Evolutionary conservation across 495 filamentous ascomycete species (phyloP).

Genomic region (Neurospora africana): DNA sequence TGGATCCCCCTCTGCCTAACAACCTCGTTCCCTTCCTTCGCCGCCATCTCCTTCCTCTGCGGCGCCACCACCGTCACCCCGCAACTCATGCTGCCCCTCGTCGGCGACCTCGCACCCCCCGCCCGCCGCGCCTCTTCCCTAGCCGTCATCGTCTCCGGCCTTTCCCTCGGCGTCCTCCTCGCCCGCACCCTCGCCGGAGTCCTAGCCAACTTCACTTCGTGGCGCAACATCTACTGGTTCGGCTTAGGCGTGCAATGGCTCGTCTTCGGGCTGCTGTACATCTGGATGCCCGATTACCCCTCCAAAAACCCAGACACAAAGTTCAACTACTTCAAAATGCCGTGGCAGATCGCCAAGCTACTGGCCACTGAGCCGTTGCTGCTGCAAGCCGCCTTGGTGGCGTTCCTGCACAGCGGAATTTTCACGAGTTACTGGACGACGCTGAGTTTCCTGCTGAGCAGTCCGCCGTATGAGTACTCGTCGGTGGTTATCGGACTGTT

Average conservation of each 20-base stretch:
- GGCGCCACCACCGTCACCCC: slow-evolving; percentile 75
- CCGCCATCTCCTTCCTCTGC: slow-evolving; percentile 56
- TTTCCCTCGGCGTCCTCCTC: slow-evolving; percentile 65
- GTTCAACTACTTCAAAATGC: slow-evolving; percentile 55
- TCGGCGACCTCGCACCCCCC: slow-evolving; percentile 68
- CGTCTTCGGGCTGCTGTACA: slow-evolving; percentile 55
- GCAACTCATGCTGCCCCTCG: slow-evolving; percentile 74
- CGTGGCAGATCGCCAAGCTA: slow-evolving; percentile 52
- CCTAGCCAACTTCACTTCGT: slow-evolving; percentile 57
- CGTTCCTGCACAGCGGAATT: slow-evolving; percentile 30
- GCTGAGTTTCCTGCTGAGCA: slow-evolving; percentile 65
- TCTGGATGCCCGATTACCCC: slow-evolving; percentile 76
- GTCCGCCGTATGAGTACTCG: slow-evolving; percentile 55
- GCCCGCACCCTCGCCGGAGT: slow-evolving; percentile 69
- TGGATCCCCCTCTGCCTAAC: slow-evolving; percentile 67
- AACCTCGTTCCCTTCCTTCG: slow-evolving; percentile 50
- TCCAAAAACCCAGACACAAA: slow-evolving; percentile 50
- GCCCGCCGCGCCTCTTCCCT: slow-evolving; percentile 56
- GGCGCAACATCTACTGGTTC: slow-evolving; percentile 76
- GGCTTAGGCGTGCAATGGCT: slow-evolving; percentile 60
- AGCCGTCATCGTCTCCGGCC: slow-evolving; percentile 67
- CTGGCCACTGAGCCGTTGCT: slow-evolving; percentile 55
- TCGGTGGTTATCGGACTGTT: slow-evolving; percentile 66
- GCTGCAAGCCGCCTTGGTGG: slow-evolving; percentile 41
- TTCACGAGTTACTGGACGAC: slow-evolving; percentile 64